Conservation (phyloP, 805 yeast genomes). For the Lipomyces sp. region DNA sequence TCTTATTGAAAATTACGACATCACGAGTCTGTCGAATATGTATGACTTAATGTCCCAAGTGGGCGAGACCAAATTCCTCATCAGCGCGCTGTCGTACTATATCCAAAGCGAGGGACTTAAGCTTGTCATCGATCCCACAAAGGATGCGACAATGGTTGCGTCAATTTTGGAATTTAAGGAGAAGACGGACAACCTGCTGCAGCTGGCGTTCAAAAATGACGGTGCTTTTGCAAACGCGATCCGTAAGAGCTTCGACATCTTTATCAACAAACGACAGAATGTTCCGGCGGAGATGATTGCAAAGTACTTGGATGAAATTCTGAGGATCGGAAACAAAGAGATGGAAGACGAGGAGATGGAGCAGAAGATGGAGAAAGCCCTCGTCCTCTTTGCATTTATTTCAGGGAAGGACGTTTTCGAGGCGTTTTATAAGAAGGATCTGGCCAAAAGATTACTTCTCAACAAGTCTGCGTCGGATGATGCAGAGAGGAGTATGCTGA, state of each 20-base stretch:
- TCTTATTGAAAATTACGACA: conserved; percentile 12
- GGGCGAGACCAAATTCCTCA: conserved; percentile 3
- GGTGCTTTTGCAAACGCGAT: conserved; percentile 22
- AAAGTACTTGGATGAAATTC: conserved; percentile 34
- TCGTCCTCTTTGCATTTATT: conserved; percentile 62
- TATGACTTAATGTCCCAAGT: conserved; percentile 12
- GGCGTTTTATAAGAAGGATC: conserved; percentile 75
- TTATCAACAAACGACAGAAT: conserved; percentile 29
- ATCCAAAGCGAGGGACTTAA: conserved; percentile 18
- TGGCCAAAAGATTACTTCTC: conserved; percentile 73
- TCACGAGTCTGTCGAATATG: conserved; percentile 5
- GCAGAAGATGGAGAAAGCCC: conserved; percentile 51
- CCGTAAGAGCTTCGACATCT: conserved; percentile 28
- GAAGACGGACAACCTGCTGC: conserved; percentile 16
- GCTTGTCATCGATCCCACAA: conserved; percentile 23
- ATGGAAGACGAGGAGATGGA: conserved; percentile 47
- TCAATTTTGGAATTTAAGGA: conserved; percentile 20
- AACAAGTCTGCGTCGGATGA: conserved; percentile 50
- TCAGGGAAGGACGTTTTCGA: conserved; percentile 85
- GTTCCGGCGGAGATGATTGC: conserved; percentile 36
- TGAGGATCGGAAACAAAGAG: conserved; percentile 32
- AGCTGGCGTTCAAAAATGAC: conserved; percentile 13
- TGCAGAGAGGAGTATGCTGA: conserved; percentile 64
- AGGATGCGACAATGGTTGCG: conserved; percentile 26
- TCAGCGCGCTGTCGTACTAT: conserved; percentile 21